These are phyloP conservation scores for Coriolopsis trogii DNA, from an alignment of 1,284 basidiomycete genomes.

Conservation along the genomic window DNA sequence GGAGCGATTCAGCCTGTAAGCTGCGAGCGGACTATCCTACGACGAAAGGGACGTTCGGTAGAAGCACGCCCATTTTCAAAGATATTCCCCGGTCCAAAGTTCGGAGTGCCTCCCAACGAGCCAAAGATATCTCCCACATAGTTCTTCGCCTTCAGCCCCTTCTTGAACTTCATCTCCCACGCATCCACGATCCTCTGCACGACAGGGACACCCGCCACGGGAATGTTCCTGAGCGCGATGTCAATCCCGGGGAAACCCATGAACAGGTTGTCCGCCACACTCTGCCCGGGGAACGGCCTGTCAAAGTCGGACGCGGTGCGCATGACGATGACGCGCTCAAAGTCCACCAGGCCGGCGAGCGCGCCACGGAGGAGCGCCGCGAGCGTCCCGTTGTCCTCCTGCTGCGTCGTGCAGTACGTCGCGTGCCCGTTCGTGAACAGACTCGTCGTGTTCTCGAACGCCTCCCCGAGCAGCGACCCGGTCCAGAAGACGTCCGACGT, in stretches of 20 bases:
- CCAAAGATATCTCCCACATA: conserved; percentile 39
- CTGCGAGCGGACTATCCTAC: no score
- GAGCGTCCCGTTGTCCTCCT: conserved; percentile 54
- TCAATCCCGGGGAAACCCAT: conserved; percentile 24
- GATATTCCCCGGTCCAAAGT: conserved; percentile 30
- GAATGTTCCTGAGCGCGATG: conserved; percentile 32
- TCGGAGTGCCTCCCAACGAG: conserved; percentile 31
- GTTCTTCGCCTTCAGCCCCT: conserved; percentile 32
- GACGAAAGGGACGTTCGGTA: no score
- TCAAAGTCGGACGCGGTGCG: conserved; percentile 50
- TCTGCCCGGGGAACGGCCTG: conserved; percentile 37
- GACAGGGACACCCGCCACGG: conserved; percentile 34
- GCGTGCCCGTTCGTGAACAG: conserved; percentile 43
- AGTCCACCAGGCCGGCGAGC: conserved; percentile 43
- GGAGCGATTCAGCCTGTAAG: no score
- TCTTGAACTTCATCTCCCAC: conserved; percentile 32
- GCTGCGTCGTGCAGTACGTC: conserved; percentile 47
- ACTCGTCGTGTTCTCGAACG: conserved; percentile 45
- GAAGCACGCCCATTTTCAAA: no score
- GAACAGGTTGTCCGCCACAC: conserved; percentile 28
- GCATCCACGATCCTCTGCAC: conserved; percentile 34
- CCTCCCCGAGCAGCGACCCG: conserved; percentile 41
- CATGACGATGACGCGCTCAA: conserved; percentile 47
- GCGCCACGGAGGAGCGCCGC: conserved; percentile 46
- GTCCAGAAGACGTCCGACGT: conserved; percentile 49